Evolutionary conservation across 2,329 filamentous ascomycete genomes (phyloP), one percentile per base, ranked within the genome.

Genomic region (Ramichloridium luteum): DNA sequence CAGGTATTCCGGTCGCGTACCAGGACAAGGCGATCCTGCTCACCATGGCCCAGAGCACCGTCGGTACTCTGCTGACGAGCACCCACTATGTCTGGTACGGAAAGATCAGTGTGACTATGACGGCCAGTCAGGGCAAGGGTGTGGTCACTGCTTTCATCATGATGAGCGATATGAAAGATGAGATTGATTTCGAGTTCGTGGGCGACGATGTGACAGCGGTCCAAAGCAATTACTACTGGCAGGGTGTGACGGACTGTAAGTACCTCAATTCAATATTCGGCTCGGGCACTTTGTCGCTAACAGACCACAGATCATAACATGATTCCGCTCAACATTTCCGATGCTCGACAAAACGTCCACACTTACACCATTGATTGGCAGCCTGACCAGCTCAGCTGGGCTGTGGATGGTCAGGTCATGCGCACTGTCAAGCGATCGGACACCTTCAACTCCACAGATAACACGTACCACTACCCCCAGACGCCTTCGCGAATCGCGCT

Each of bases 101-200:
- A 53, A 93, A 81, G 58, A 77, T 93, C 49, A 80, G 79, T 56
- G 84, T 83, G 33, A 80, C 65, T 35, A 66, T 96, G 57, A 90
- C 84, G 67, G 88, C 85, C 0, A 80, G 78, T 43, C 77, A 81
- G 50, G 86, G 85, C 36, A 62, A 67, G 27, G 90, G 90, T 67
- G 90, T 98, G 13, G 80, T 98, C n/a, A 92, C 85, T 2, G 88
- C 85, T 16, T 98, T 98, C 55, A 98, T 98, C 56, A 67, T 96
- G 52, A 74, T 94, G 58, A 86, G 81, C 20, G 88, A 96, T 51
- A 80, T 92, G 51, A 93, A 94, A 68, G 90, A 98, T 53, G 90
- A 98, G 60, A 93, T 98, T 50, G 90, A 98, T 62, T 96, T 84
- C 55, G 90, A 98, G 58, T 96, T 80, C 56, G 72, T 98, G 33